phyloP scores from a whole-genome alignment of 75 land plant genomes.

The Larix kaempferi region DNA sequence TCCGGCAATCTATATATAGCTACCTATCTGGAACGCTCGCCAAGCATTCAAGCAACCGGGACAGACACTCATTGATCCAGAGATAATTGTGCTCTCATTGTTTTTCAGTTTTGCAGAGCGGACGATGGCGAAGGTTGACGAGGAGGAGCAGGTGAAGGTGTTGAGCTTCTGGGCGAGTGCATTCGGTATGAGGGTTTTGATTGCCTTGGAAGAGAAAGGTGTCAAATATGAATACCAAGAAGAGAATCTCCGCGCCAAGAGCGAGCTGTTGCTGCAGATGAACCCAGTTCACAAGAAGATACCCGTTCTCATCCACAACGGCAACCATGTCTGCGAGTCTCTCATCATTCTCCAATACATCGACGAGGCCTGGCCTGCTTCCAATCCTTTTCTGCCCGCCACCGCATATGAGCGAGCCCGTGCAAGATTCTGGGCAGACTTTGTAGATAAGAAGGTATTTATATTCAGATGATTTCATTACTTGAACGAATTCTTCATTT shows the following conservation, averaged over 20 bases:
- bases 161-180: slow-evolving; percentile 18
- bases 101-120: too few relatives aligned
- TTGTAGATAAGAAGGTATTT: slow-evolving; percentile 27
- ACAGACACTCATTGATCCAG: too few relatives aligned
- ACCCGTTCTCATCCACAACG: slow-evolving; percentile 34
- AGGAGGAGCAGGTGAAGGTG: background rate
- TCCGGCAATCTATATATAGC: too few relatives aligned
- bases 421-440: slow-evolving; percentile 34
- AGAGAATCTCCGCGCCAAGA: slow-evolving; percentile 9
- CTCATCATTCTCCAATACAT: slow-evolving; percentile 25
- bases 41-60: too few relatives aligned
- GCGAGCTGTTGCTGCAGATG: slow-evolving; percentile 6
- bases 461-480: too few relatives aligned
- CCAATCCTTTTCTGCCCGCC: slow-evolving; percentile 13
- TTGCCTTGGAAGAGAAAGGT: slow-evolving; percentile 24
- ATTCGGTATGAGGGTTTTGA: slow-evolving; percentile 22
- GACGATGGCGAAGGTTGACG: too few relatives aligned
- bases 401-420: slow-evolving; percentile 20
- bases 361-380: slow-evolving; percentile 29
- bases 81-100: too few relatives aligned
- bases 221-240: slow-evolving; percentile 20
- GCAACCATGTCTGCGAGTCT: slow-evolving; percentile 30
- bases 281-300: slow-evolving; percentile 25
- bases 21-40: too few relatives aligned
- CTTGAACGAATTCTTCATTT: too few relatives aligned